A percentile compares a stretch with the other conserved stretches of the same genome.
phyloP scores from a whole-genome alignment of 148 eudicot species.

The Limonium bicolor region DNA sequence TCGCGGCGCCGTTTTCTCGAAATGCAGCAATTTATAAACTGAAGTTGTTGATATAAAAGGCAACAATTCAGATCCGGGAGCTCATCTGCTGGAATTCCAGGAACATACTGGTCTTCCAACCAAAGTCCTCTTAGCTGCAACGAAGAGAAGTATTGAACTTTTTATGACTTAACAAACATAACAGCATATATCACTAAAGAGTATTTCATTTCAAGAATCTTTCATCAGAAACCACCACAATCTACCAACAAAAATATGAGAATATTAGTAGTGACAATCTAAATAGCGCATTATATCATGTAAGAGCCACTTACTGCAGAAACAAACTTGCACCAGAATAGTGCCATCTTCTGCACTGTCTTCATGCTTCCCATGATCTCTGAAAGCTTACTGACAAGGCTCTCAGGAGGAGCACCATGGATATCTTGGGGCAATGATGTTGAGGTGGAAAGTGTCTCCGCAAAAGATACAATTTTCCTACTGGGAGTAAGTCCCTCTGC shows the following conservation, averaged over 20 bases:
- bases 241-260: too few relatives aligned
- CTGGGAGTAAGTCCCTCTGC: slow-evolving; percentile 75
- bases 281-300: neutral
- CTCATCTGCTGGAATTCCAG: slow-evolving; percentile 70
- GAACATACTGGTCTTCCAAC: slow-evolving; percentile 75
- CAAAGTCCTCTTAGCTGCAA: slow-evolving; percentile 87
- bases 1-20: slow-evolving; percentile 70
- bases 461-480: slow-evolving; percentile 33
- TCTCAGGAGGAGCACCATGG: slow-evolving; percentile 74
- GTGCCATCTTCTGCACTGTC: slow-evolving; percentile 62
- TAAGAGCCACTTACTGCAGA: slow-evolving; percentile 54
- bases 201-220: too few relatives aligned
- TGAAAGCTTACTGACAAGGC: slow-evolving; percentile 66
- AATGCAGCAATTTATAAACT: slow-evolving; percentile 88
- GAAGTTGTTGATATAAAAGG: slow-evolving; percentile 80
- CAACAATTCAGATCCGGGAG: slow-evolving; percentile 77
- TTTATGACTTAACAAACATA: neutral
- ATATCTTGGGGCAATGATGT: slow-evolving; percentile 63
- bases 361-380: slow-evolving; percentile 86
- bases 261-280: too few relatives aligned
- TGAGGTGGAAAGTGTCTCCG: slow-evolving; percentile 25
- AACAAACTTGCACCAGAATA: slow-evolving; percentile 67
- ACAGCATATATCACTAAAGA: too few relatives aligned
- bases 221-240: too few relatives aligned
- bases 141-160: neutral